Evolutionary conservation across 2,329 filamentous ascomycete species (phyloP).

Genomic region (Penicillium brevicompactum): DNA sequence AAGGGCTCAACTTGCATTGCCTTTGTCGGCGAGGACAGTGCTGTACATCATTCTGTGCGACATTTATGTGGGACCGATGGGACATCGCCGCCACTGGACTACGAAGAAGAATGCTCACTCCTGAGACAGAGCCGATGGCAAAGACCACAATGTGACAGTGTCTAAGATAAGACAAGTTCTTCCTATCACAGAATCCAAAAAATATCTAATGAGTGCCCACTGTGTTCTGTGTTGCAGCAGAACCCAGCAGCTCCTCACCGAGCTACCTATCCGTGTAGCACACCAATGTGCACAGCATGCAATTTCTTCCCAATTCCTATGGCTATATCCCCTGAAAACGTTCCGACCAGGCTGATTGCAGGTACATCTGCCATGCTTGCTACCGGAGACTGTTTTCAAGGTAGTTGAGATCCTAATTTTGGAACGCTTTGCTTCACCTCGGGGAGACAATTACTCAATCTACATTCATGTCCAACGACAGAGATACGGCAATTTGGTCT

Average conservation of each 20-base stretch:
- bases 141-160: background rate
- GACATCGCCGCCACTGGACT: constrained; percentile 6
- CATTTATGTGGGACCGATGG: constrained; percentile 12
- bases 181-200: background rate
- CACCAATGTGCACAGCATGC: background rate
- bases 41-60: constrained; percentile 4
- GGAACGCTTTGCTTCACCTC: background rate
- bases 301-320: background rate
- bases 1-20: background rate
- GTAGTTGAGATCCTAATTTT: background rate
- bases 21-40: background rate
- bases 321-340: no score
- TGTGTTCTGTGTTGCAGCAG: constrained; percentile 2
- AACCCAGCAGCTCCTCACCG: background rate
- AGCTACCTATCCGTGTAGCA: background rate
- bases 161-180: background rate
- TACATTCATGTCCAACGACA: background rate
- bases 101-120: no score
- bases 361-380: background rate
- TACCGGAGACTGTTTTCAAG: background rate
- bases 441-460: background rate
- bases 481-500: background rate
- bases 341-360: background rate
- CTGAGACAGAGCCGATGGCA: background rate
- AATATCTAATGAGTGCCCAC: background rate